Conservation (phyloP, 2,329 filamentous ascomycete genomes). For the Trichophyton rubrum region DNA sequence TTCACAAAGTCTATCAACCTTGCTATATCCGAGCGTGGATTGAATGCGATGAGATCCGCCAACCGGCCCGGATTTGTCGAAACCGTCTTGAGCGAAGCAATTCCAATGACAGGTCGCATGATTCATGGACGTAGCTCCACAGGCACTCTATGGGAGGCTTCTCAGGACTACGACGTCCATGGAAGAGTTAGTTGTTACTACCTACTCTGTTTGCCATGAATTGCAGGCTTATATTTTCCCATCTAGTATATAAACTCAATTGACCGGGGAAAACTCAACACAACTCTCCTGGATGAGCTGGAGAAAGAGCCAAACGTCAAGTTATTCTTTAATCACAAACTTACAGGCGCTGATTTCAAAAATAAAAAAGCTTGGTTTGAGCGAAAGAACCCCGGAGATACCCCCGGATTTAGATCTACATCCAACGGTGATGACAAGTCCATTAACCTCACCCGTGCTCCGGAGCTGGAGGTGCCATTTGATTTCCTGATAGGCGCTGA, state of each 20-base stretch:
- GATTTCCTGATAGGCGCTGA: conserved; percentile 92
- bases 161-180: conserved; percentile 84
- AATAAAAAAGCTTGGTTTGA: conserved; percentile 81
- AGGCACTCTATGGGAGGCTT: conserved; percentile 58
- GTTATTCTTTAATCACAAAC: conserved; percentile 84
- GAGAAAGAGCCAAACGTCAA: conserved; percentile 79
- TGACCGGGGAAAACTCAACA: conserved; percentile 74
- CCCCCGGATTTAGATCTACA: conserved; percentile 20
- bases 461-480: conserved; percentile 72
- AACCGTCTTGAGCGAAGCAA: conserved; percentile 61
- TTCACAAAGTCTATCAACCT: conserved; percentile 99
- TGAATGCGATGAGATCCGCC: conserved; percentile 69
- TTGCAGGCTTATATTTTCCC: background rate
- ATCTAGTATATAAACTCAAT: conserved; percentile 67
- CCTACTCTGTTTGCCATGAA: background rate
- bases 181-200: conserved; percentile 51
- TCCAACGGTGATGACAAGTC: conserved; percentile 17
- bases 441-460: conserved; percentile 31
- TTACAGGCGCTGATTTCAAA: conserved; percentile 78
- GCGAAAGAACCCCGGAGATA: conserved; percentile 27
- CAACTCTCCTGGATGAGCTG: conserved; percentile 67
- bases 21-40: conserved; percentile 83
- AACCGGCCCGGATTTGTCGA: conserved; percentile 56
- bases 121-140: conserved; percentile 61
- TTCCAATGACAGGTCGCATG: conserved; percentile 95